Base-by-base conservation (phyloP, 208 protist genomes). In the Acanthamoeba lenticulata region DNA sequence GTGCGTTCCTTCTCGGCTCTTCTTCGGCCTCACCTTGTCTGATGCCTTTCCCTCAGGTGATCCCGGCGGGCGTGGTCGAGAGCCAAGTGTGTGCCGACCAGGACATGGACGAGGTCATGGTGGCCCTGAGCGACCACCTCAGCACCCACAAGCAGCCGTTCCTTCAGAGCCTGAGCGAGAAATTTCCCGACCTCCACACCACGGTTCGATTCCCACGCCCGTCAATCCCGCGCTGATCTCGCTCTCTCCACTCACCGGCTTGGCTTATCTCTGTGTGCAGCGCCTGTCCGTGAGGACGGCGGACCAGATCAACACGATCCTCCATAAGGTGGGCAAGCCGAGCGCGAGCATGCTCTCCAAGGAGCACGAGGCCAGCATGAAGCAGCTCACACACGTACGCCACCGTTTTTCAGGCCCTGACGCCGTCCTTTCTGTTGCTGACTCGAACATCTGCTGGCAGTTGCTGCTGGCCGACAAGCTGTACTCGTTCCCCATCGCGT, bases 391-490 rank as follows among this genome's bases (percentile, higher is more conserved):
- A 19, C 69, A 79, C 40, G 69, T 79, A 45, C 2, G 65, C 36
- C 38, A 1, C 38, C 36, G 9, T 19, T 74, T 52, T 5, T 15
- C 9, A 5, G 15, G 5, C 45, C 45, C 45, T 15, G 45, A 5
- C 45, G 15, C 45, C 15, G 15, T 34, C 2, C 13, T 34, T 13
- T 1, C 57, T 65, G 27, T 36, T 0, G 52, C 5, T 60, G 29
- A n/a, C 52, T 19, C 17, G 21, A 55, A 1, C 47, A 1, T 1
- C 17, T 9, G 47, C n/a, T n/a, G n/a, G n/a, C 69, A 79, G 69
- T 24, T 79, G 69, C 69, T 79, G 69, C 38, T 79, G 34, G 69
- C 38, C 69, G 69, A 79, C 24, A 79, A 79, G 69, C 69, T 45
- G 69, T 47, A 47, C 69, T 40, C 69, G 1, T 79, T 79, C 40